Evolutionary conservation across 371 early-diverging fungal genomes (phyloP), one percentile per base, ranked within the genome.

Genomic region (Mortierella sp.): DNA sequence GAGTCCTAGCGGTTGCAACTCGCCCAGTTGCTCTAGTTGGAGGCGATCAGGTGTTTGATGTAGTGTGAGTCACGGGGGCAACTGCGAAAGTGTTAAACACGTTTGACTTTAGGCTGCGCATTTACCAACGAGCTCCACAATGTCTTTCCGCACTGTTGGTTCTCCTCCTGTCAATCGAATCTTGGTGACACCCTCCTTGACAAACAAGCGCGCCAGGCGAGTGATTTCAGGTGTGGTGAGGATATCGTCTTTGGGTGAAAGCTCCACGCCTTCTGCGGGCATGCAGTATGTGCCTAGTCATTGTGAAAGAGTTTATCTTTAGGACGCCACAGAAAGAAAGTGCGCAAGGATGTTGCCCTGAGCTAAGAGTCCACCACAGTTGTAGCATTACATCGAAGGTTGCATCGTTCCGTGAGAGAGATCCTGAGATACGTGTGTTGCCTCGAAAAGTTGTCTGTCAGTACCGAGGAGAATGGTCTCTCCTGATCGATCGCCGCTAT

Each of bases 91-190:
- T 6, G 40, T 14, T 45, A 29, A n/a, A 16, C 6, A 10, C 17
- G 45, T 6, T 19, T 17, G 45, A 45, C 19, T 12, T 7, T 12
- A 6, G 14, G n/a, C 28, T 14, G 31, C 10, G 19, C 3, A 49
- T 67, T 49, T 81, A 91, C 90, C 86, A 13, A 96, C 88, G 27
- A 97, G 81, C 14, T 95, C 91, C 4, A 91, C 63, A 45, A 97
- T 85, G 65, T 97, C 98, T 60, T 91, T 90, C 52, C 98, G 85
- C n/a, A 97, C 88, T 0, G 97, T 96, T 0, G 98, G 98, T 61
- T 97, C 98, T 8, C 98, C 98, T 39, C 98, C 98, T 0, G 98
- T 97, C 52, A 97, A 78, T 37, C 97, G 87, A 61, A 97, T 96
- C 80, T 97, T 97, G 34, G 87, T 92, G 3, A 96, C 94, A 4